Base-by-base conservation (phyloP, 768 basidiomycete genomes). In the Leccinum boreale region DNA sequence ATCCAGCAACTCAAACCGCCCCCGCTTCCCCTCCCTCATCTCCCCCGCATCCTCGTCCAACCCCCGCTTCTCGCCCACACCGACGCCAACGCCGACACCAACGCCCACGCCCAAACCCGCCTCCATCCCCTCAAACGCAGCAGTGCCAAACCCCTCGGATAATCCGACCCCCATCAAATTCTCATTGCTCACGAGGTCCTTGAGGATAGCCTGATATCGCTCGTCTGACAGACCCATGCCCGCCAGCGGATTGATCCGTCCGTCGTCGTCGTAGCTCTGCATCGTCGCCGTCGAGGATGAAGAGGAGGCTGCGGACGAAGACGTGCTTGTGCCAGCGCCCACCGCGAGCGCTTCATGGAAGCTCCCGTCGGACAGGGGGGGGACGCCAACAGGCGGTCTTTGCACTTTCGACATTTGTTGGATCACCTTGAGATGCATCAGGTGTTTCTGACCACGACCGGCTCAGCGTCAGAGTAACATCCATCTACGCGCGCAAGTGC, bases 161-260 rank as follows among this genome's bases (percentile, higher is more conserved):
- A 72, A 65, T 21, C 77, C 75, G 26, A 78, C 67, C 14, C 75
- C 79, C 71, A 77, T 72, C 66, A 87, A 79, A 4, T 78, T 78
- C 62, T 89, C 89, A 29, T 81, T 84, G 66, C 74, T 81, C 45
- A 90, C 83, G 57, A 94, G 78, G 54, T 83, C 86, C 70, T 86
- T 85, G 62, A 95, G 70, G 56, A 95, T 90, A 60, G 83, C 70
- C 55, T 82, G 82, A 74, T 95, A 97, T 72, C 94, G 90, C 68
- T 94, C 91, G 65, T 95, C 92, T 15, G 87, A 84, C 55, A 95
- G 81, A 12, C 93, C 94, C 85, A 94, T 89, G 17, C 86, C 89
- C 15, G 87, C 89, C 44, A 97, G 79, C 6, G 92, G 91, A 72
- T 96, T 94, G 62, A 91, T 83, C 56, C 84, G 76, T 31, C 78